phyloP scores from a whole-genome alignment of 2,329 filamentous ascomycete species.

The Calonectria hongkongensis region DNA sequence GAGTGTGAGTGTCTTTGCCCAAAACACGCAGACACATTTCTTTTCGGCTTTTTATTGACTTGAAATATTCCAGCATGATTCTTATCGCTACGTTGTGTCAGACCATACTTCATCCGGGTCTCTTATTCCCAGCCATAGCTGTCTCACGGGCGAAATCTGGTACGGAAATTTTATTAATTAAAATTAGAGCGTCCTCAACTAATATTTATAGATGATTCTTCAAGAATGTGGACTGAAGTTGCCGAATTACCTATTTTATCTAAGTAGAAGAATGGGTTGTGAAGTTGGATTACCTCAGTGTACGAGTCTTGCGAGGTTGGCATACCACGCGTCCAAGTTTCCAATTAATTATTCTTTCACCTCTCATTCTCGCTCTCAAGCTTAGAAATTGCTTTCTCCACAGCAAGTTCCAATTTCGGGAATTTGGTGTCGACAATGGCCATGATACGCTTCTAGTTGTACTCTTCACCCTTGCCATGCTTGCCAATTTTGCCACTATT shows the following conservation, averaged over 20 bases:
- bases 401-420: too few relatives aligned
- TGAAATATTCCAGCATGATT: not conserved
- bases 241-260: not conserved
- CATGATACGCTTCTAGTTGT: too few relatives aligned
- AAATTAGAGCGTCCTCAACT: not conserved
- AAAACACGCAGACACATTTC: not conserved
- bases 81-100: conserved; percentile 8
- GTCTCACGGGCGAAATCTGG: not conserved
- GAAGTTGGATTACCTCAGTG: too few relatives aligned
- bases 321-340: too few relatives aligned
- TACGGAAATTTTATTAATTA: not conserved
- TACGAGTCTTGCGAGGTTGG: too few relatives aligned
- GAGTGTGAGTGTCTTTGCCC: conserved; percentile 48
- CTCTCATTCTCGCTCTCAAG: too few relatives aligned
- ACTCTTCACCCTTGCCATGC: too few relatives aligned
- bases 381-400: too few relatives aligned
- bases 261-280: not conserved
- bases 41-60: not conserved
- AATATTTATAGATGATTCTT: not conserved
- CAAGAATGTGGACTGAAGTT: not conserved
- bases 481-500: too few relatives aligned
- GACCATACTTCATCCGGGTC: not conserved
- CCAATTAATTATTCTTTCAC: too few relatives aligned
- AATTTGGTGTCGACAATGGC: too few relatives aligned
- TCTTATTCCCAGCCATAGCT: not conserved